Conservation (phyloP, 2,329 filamentous ascomycete genomes). For the Fusarium sp. region DNA sequence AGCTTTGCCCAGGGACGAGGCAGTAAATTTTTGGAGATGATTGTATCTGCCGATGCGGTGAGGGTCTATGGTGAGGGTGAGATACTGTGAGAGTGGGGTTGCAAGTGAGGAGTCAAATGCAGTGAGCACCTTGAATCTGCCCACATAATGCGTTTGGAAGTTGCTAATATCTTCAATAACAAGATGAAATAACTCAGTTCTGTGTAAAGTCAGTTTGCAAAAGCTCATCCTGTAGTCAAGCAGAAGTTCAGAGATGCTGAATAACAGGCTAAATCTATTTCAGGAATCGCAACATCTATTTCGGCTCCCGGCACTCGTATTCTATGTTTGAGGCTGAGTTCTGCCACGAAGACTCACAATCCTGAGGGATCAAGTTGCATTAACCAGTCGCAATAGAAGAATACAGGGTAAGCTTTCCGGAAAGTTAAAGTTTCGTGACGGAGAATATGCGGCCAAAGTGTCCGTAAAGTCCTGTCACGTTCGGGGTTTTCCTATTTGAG, state of each 20-base stretch:
- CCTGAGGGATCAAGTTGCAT: not conserved
- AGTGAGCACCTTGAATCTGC: not conserved
- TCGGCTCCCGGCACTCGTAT: too few species aligned
- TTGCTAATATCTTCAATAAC: too few species aligned
- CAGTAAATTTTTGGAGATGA: too few species aligned
- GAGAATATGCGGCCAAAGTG: not conserved
- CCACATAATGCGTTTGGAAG: too few species aligned
- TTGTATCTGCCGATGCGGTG: not conserved
- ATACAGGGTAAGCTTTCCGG: not conserved
- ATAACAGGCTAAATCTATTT: too few species aligned
- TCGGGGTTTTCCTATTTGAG: not conserved
- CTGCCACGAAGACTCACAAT: not conserved
- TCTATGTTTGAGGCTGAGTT: not conserved
- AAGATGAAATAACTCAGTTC: too few species aligned
- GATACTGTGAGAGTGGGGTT: not conserved
- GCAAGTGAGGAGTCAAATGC: not conserved
- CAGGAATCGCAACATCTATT: too few species aligned
- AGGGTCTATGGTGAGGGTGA: not conserved
- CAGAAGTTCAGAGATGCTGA: too few species aligned
- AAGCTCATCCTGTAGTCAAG: too few species aligned
- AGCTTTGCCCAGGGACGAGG: not conserved
- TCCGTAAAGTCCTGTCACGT: not conserved
- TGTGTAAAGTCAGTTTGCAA: too few species aligned
- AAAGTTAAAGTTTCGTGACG: not conserved
- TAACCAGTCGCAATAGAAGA: rapidly evolving